Base-by-base conservation (phyloP, 176 grass and related monocot species). In the Oryza brachyantha region DNA sequence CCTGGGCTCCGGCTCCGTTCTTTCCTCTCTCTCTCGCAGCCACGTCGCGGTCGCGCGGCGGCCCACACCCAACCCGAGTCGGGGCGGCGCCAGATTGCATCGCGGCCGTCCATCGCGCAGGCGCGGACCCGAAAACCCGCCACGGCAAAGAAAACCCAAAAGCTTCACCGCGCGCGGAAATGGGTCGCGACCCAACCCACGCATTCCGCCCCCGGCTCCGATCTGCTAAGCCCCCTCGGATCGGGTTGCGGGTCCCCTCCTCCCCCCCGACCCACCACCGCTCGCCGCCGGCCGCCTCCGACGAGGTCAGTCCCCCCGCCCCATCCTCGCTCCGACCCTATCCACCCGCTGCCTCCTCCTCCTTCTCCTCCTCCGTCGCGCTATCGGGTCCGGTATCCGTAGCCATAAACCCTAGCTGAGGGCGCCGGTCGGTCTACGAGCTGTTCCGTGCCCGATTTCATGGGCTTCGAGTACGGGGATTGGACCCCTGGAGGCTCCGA, bases 231-330 rank as follows among this genome's bases (percentile, higher is more conserved):
- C 79, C 41, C 63, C 35, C 37, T 65, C 82, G 85, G 78, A 93
- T 88, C 91, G 91, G 88, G 91, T 93, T 85, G 74, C 88, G 91
- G 91, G 77, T 93, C 74, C 52, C 70, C 57, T 79, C 58, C 57
- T 73, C 37, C 69, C 57, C 76, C 37, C 69, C 75, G 66, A 75
- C 80, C 84, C 68, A 68, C 74, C 84, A 65, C 61, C 74, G 64
- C 79, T 76, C 88, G 83, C 91, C 77, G 84, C 73, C 64, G 77
- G 26, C 34, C 40, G 61, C 58, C 84, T 46, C 57, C 45, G 68
- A 63, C 82, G 85, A 85, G 83, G 83, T 93, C 83, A 75, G 88
- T 76, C 61, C 40, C 74, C 28, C 71, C n/a, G n/a, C 3, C 50
- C 73, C 43, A 42, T 19, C 45, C 24, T 38, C 54, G 13, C 60